Conservation (phyloP, 257 asterid species). For the Capsicum rhomboideum region DNA sequence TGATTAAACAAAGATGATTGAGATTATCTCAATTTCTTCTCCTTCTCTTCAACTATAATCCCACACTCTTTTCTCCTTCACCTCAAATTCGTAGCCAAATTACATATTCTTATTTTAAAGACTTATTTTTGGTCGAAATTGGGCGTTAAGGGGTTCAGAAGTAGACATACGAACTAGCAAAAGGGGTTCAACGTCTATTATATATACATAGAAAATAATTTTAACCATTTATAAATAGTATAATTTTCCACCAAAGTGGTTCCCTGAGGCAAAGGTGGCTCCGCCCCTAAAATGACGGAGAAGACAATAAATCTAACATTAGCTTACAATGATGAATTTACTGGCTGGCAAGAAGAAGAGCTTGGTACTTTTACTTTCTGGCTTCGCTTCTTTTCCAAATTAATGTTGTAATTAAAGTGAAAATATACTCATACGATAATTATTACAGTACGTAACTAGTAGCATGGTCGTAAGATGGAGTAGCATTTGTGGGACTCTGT, state of each 20-base stretch:
- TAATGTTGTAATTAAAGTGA: background rate
- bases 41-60: background rate
- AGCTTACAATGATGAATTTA: background rate
- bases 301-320: background rate
- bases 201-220: no score
- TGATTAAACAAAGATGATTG: background rate
- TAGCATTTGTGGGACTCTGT: background rate
- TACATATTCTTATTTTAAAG: constrained; percentile 17
- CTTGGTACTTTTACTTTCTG: background rate
- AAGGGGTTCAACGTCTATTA: no score
- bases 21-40: background rate
- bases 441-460: background rate
- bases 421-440: background rate
- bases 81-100: constrained; percentile 15
- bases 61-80: background rate
- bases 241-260: no score
- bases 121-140: constrained; percentile 67
- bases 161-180: no score
- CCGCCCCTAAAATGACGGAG: background rate
- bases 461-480: background rate
- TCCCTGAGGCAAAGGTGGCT: no score
- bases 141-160: constrained; percentile 76
- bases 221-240: no score
- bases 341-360: background rate
- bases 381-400: background rate